phyloP scores from a whole-genome alignment of 805 yeast genomes.

The Jamesozyma spencerorum region DNA sequence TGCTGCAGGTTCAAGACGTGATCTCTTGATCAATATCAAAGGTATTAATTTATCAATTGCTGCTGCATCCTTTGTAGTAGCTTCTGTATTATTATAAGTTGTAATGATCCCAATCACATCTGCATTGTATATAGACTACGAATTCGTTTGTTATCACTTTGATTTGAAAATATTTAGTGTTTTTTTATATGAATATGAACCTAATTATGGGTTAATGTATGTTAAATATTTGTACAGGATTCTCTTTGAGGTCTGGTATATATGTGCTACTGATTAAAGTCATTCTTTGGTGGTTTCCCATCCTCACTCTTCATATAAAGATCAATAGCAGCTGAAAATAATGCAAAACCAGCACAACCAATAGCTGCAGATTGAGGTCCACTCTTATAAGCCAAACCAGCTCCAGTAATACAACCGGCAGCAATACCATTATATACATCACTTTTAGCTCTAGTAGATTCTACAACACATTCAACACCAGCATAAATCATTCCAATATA shows the following conservation, averaged over 20 bases:
- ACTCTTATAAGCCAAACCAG: constrained; percentile 81
- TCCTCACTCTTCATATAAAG: constrained; percentile 77
- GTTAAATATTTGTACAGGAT: too few species aligned
- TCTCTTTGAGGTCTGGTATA: background rate
- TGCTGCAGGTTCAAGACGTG: background rate
- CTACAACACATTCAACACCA: constrained; percentile 87
- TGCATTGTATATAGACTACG: too few species aligned
- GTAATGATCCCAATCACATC: too few species aligned
- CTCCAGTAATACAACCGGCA: constrained; percentile 97
- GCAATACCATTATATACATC: constrained; percentile 85
- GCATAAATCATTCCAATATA: constrained; percentile 84
- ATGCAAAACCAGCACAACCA: constrained; percentile 98
- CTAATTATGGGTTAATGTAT: too few species aligned
- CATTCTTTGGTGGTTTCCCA: constrained; percentile 75
- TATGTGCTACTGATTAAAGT: constrained; percentile 55
- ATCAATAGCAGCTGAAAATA: constrained; percentile 83
- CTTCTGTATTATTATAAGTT: constrained; percentile 1
- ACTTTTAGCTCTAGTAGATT: constrained; percentile 77
- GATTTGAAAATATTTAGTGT: too few species aligned
- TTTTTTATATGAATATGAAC: too few species aligned
- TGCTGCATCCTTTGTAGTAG: background rate
- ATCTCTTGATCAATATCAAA: background rate
- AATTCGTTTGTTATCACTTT: too few species aligned
- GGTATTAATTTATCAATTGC: constrained; percentile 1
- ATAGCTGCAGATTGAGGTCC: constrained; percentile 88